Conservation (phyloP, 352 stramenopile species). For the Aphanomyces astaci region DNA sequence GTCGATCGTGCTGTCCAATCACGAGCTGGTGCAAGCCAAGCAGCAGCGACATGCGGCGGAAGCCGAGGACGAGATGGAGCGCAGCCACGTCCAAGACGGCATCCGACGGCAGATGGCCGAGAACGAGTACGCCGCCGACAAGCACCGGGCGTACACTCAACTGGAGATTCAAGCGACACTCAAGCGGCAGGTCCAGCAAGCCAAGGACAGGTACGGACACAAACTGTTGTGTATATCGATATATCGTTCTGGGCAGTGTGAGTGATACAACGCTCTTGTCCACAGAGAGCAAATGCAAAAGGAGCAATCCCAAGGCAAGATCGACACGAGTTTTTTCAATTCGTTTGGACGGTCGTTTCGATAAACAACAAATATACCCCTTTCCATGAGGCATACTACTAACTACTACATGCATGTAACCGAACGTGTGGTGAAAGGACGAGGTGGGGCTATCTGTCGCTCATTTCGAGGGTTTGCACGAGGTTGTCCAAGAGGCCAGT, state of each 20-base stretch:
- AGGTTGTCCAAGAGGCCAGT: not conserved
- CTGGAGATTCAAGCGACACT: conserved; percentile 44
- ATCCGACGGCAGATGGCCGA: conserved; percentile 39
- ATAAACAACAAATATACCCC: conserved; percentile 25
- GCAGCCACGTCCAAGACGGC: conserved; percentile 33
- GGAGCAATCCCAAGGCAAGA: conserved; percentile 45
- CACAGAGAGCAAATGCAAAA: conserved; percentile 38
- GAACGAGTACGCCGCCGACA: conserved; percentile 46
- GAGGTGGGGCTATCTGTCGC: too few relatives aligned
- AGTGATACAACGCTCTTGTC: not conserved
- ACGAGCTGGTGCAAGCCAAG: conserved; percentile 49
- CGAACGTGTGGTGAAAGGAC: too few relatives aligned
- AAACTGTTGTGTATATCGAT: too few relatives aligned
- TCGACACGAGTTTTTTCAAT: conserved; percentile 69
- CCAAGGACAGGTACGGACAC: conserved; percentile 29
- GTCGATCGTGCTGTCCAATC: conserved; percentile 46
- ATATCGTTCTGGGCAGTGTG: too few relatives aligned
- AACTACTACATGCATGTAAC: too few relatives aligned
- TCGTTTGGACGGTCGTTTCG: conserved; percentile 68
- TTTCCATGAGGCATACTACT: not conserved
- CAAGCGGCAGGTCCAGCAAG: conserved; percentile 43
- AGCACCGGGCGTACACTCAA: conserved; percentile 40
- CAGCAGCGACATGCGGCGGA: conserved; percentile 33
- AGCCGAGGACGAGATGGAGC: conserved; percentile 32
- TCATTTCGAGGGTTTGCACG: not conserved